Evolutionary conservation across 2,329 filamentous ascomycete species (phyloP).

Genomic region (Lasiodiplodia sp.): DNA sequence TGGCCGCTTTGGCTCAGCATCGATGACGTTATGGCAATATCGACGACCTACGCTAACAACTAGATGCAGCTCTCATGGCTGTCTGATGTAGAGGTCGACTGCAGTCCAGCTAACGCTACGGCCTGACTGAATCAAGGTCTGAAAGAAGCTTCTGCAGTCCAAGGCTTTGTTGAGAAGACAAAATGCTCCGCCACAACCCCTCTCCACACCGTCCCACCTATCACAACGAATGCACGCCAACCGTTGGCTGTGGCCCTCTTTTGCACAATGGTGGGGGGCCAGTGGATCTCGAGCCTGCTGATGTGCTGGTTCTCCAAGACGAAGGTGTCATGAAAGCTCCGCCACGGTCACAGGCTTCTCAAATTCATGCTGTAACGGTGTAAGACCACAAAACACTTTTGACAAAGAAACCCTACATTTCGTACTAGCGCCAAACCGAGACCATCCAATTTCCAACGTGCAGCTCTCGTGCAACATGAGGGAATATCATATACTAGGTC

Average conservation of each 20-base stretch:
- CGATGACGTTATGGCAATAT: constrained; percentile 4
- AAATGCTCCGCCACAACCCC: background rate
- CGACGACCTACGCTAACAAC: background rate
- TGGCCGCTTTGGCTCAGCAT: background rate
- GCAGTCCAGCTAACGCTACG: background rate
- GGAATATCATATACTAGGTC: no score
- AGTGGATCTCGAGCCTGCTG: background rate
- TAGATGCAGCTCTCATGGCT: background rate
- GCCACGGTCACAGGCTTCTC: background rate
- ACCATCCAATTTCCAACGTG: background rate
- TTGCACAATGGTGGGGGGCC: background rate
- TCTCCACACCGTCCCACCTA: constrained; percentile 2
- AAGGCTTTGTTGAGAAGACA: background rate
- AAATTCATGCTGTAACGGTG: background rate
- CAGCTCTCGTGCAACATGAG: constrained; percentile 1
- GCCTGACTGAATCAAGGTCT: background rate
- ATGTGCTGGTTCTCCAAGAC: background rate
- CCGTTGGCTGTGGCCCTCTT: background rate
- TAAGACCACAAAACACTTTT: background rate
- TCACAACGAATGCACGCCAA: constrained; percentile 1
- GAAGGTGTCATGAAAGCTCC: background rate
- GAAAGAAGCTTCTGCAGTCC: background rate
- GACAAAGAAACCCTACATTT: constrained; percentile 1
- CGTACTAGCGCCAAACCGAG: background rate
- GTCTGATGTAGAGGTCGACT: background rate